Conservation (phyloP, 176 grass and related monocot species). For the Lolium multiflorum region DNA sequence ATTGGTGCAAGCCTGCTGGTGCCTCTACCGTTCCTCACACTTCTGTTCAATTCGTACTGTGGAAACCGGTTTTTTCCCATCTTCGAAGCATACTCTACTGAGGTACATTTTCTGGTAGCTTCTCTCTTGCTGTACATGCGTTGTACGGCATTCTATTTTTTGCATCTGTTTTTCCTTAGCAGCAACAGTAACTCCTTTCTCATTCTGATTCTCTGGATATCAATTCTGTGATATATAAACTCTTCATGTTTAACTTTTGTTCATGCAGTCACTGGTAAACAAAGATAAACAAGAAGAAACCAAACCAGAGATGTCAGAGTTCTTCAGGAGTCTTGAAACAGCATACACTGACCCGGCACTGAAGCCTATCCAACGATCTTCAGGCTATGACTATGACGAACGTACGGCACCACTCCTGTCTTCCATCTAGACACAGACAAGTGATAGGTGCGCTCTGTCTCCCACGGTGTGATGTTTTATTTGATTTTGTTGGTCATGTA, state of each 20-base stretch:
- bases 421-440: slow-evolving; percentile 41
- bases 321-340: slow-evolving; percentile 69
- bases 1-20: slow-evolving; percentile 78
- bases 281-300: slow-evolving; percentile 84
- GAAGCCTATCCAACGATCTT: slow-evolving; percentile 53
- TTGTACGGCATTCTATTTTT: neutral
- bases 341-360: slow-evolving; percentile 72
- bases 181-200: neutral
- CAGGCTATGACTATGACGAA: slow-evolving; percentile 51
- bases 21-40: slow-evolving; percentile 74
- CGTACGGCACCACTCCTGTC: slow-evolving; percentile 65
- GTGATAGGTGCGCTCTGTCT: slow-evolving; percentile 17
- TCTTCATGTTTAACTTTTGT: slow-evolving; percentile 24
- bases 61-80: slow-evolving; percentile 83
- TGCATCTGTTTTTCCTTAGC: neutral
- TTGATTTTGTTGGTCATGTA: slow-evolving; percentile 31
- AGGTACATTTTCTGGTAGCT: slow-evolving; percentile 54
- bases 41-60: slow-evolving; percentile 92
- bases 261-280: slow-evolving; percentile 79
- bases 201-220: neutral
- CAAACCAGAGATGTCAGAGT: slow-evolving; percentile 68
- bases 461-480: slow-evolving; percentile 25
- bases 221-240: slow-evolving; percentile 3
- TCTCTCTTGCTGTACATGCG: neutral
- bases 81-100: slow-evolving; percentile 78